Evolutionary conservation across 371 early-diverging fungal species (phyloP).

Genomic region (Batkoa obscura): DNA sequence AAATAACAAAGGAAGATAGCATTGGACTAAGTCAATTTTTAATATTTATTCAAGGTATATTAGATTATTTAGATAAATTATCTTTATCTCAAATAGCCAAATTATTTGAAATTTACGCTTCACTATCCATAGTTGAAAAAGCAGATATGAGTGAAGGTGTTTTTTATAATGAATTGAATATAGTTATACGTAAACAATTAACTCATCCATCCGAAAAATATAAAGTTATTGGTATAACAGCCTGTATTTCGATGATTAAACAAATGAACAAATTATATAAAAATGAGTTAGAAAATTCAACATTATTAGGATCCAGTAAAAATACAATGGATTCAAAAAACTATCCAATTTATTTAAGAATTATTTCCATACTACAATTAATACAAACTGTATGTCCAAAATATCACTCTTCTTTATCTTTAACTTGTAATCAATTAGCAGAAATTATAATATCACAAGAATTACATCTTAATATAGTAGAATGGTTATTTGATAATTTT

Average conservation of each 20-base stretch:
- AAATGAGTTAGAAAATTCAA: background rate
- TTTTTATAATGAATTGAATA: slow-evolving; percentile 46
- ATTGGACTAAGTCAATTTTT: slow-evolving; percentile 30
- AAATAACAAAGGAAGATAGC: slow-evolving; percentile 27
- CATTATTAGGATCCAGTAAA: background rate
- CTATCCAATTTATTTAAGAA: background rate
- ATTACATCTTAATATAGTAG: slow-evolving; percentile 30
- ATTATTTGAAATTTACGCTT: slow-evolving; percentile 49
- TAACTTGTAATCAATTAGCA: slow-evolving; percentile 56
- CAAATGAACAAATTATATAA: slow-evolving; percentile 28
- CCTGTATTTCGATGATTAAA: slow-evolving; percentile 46
- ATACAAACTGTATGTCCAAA: slow-evolving; percentile 8
- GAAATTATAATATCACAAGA: slow-evolving; percentile 25
- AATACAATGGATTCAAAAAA: background rate
- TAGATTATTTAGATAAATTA: slow-evolving; percentile 59
- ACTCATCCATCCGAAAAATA: slow-evolving; percentile 44
- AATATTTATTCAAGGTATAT: slow-evolving; percentile 53
- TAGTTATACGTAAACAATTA: slow-evolving; percentile 62
- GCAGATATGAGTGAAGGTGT: slow-evolving; percentile 7
- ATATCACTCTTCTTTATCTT: slow-evolving; percentile 32
- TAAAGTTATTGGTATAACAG: slow-evolving; percentile 57
- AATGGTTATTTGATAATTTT: slow-evolving; percentile 49
- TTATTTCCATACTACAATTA: background rate
- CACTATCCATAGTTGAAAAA: slow-evolving; percentile 29
- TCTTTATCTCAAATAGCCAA: slow-evolving; percentile 36